Percentiles rank a stretch among this genome's conserved stretches.
Conservation (phyloP, 768 basidiomycete genomes). For the Tricholoma bakamatsutake region DNA sequence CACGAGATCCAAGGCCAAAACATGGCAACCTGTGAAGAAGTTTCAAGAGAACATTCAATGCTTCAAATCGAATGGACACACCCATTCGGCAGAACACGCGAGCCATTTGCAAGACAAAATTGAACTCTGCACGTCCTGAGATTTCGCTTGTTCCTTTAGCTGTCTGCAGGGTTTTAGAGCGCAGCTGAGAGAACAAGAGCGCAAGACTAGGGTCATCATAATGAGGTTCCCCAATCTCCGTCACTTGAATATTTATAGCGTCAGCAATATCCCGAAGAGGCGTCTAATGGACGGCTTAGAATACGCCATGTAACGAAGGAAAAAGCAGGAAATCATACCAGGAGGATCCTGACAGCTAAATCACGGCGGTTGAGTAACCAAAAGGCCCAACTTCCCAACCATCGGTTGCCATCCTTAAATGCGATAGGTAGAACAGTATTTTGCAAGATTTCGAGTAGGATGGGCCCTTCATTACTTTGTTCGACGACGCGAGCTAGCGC, state of each 20-base stretch:
- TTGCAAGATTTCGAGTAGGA: constrained; percentile 66
- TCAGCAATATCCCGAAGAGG: constrained; percentile 70
- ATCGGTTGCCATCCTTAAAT: constrained; percentile 83
- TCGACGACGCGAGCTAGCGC: constrained; percentile 84
- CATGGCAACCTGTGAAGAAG: constrained; percentile 70
- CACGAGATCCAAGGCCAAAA: constrained; percentile 85
- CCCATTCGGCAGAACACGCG: constrained; percentile 95
- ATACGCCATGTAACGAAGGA: not conserved
- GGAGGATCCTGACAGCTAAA: constrained; percentile 80
- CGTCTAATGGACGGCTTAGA: constrained; percentile 38
- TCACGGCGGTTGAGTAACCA: constrained; percentile 90
- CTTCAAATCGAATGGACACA: constrained; percentile 28
- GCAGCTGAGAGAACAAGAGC: constrained; percentile 83
- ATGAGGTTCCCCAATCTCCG: constrained; percentile 74
- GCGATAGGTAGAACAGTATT: constrained; percentile 77
- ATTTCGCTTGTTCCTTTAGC: constrained; percentile 92
- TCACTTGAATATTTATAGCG: constrained; percentile 45
- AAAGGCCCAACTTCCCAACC: constrained; percentile 94
- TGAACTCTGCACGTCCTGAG: constrained; percentile 83
- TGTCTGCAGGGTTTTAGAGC: constrained; percentile 87
- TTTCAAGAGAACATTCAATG: not conserved
- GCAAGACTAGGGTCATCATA: constrained; percentile 95
- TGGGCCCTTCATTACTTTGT: constrained; percentile 72
- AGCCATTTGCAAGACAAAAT: constrained; percentile 92
- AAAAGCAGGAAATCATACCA: constrained; percentile 48